These are phyloP conservation scores for Boletus mariae DNA, from an alignment of 1,284 basidiomycete species.

Conservation along the genomic window DNA sequence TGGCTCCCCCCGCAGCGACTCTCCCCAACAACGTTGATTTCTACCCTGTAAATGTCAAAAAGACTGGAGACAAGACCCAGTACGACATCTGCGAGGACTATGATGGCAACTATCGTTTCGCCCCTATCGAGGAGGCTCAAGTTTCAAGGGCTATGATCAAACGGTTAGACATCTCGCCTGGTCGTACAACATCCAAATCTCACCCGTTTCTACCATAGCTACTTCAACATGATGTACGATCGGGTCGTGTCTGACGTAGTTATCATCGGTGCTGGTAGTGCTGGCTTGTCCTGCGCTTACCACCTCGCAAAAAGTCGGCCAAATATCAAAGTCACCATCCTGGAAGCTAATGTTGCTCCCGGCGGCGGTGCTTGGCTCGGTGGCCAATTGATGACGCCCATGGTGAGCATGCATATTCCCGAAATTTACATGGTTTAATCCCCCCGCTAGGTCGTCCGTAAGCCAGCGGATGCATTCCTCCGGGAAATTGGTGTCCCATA, in stretches of 20 bases:
- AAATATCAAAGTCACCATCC: conserved; percentile 76
- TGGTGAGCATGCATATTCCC: conserved; percentile 43
- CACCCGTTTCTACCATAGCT: conserved; percentile 37
- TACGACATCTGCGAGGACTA: conserved; percentile 30
- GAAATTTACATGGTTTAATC: background rate
- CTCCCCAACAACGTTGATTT: conserved; percentile 9
- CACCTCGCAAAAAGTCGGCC: conserved; percentile 66
- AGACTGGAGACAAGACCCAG: conserved; percentile 10
- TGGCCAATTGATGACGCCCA: conserved; percentile 81
- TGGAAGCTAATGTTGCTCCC: conserved; percentile 83
- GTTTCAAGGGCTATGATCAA: conserved; percentile 80
- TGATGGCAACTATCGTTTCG: conserved; percentile 55
- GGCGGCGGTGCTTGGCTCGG: conserved; percentile 79
- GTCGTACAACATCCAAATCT: conserved; percentile 1
- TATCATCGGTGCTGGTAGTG: conserved; percentile 78
- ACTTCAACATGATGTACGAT: conserved; percentile 73
- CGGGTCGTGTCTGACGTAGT: conserved; percentile 75
- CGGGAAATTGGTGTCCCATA: conserved; percentile 72
- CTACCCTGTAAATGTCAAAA: conserved; percentile 10
- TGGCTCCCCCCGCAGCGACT: conserved; percentile 27
- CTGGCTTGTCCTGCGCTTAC: conserved; percentile 79
- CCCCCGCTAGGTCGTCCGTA: conserved; percentile 61
- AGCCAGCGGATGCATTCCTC: conserved; percentile 77
- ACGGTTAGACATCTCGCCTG: conserved; percentile 39
- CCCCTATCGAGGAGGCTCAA: conserved; percentile 72